Evolutionary conservation across 768 basidiomycete genomes (phyloP).

Genomic region (Melanogaster broomeanus): DNA sequence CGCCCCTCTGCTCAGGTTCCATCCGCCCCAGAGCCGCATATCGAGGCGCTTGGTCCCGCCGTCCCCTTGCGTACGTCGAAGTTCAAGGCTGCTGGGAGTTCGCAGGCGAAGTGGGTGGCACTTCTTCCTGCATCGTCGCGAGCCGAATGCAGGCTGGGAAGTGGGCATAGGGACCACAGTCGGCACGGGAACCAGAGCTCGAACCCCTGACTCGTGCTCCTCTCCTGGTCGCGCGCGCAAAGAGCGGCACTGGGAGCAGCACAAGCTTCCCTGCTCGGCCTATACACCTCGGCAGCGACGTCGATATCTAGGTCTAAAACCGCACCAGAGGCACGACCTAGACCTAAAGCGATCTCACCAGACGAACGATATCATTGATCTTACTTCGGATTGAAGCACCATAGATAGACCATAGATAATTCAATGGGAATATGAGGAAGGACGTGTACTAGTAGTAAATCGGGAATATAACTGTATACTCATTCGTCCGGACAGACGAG

Average conservation of each 20-base stretch:
- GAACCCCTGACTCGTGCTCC: constrained; percentile 5
- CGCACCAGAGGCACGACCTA: background rate
- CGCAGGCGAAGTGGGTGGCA: background rate
- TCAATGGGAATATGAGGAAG: too few species aligned
- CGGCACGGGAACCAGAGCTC: background rate
- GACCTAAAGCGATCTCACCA: background rate
- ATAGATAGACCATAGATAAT: too few species aligned
- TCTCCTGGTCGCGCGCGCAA: constrained; percentile 25
- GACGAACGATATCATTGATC: constrained; percentile 41
- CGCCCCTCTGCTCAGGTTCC: background rate
- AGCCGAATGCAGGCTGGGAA: too few species aligned
- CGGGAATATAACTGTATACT: too few species aligned
- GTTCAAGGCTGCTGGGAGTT: constrained; percentile 18
- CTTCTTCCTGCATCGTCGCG: background rate
- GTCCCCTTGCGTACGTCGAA: constrained; percentile 10
- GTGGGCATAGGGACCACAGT: too few species aligned
- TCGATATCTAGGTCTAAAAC: background rate
- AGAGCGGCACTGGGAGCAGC: background rate
- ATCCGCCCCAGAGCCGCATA: background rate
- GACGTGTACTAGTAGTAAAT: too few species aligned
- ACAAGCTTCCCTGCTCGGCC: too few species aligned
- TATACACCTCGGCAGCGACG: background rate
- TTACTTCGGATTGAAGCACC: constrained; percentile 31
- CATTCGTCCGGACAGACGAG: too few species aligned
- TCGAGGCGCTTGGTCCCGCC: background rate